phyloP scores from a whole-genome alignment of 2,329 filamentous ascomycete genomes.

The Thielaviopsis euricoi region DNA sequence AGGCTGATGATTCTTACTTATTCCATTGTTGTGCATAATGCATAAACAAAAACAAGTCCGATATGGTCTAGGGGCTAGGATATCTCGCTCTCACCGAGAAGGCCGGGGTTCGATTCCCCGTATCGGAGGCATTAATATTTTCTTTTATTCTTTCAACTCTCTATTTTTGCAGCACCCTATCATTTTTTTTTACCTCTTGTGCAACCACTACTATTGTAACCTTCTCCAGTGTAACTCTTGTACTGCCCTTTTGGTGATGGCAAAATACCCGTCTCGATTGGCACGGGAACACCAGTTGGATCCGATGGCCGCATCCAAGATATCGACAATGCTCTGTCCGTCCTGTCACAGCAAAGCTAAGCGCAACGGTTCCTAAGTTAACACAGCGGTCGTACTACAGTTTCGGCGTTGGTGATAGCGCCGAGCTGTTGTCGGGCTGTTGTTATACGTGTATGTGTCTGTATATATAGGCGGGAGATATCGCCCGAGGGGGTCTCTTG shows the following conservation, averaged over 20 bases:
- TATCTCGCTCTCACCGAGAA: slow-evolving; percentile 13
- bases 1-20: too few relatives aligned
- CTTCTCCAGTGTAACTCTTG: too few relatives aligned
- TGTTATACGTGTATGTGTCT: neutral
- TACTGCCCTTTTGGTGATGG: neutral
- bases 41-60: too few relatives aligned
- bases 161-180: too few relatives aligned
- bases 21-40: too few relatives aligned
- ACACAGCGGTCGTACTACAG: neutral
- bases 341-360: neutral
- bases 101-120: slow-evolving; percentile 15
- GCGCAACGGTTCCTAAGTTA: neutral
- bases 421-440: neutral
- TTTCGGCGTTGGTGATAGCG: neutral
- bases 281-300: neutral
- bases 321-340: too few relatives aligned
- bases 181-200: neutral
- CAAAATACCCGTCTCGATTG: neutral
- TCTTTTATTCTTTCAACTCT: too few relatives aligned
- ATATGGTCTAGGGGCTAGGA: slow-evolving; percentile 12
- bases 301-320: too few relatives aligned
- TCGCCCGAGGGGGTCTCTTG: too few relatives aligned
- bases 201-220: neutral
- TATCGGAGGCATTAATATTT: slow-evolving; percentile 9
- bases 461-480: too few relatives aligned